Conservation (phyloP, 352 stramenopile genomes). For the Phytopythium litorale region DNA sequence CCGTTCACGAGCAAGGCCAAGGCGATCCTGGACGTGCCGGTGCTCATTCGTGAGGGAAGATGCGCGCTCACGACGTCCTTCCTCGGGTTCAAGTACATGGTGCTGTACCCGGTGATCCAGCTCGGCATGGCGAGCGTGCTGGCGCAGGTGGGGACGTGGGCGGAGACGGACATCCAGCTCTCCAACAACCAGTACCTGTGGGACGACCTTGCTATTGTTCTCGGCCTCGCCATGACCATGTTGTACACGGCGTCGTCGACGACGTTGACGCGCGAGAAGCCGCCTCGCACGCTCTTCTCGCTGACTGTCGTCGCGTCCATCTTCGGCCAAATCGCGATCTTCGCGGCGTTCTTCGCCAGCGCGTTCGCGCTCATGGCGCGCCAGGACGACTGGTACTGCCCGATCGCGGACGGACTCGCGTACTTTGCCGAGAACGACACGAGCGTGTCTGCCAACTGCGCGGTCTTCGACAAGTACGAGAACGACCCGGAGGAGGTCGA, state of each 20-base stretch:
- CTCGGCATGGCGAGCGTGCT: slow-evolving; percentile 38
- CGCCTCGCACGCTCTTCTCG: slow-evolving; percentile 48
- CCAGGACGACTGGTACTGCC: slow-evolving; percentile 37
- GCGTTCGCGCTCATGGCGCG: slow-evolving; percentile 22
- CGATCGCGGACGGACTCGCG: slow-evolving; percentile 16
- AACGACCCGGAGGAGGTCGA: slow-evolving; percentile 25
- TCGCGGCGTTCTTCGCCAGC: slow-evolving; percentile 26
- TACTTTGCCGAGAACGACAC: slow-evolving; percentile 16
- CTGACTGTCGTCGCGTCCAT: slow-evolving; percentile 37
- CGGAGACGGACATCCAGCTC: slow-evolving; percentile 30
- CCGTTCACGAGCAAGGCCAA: slow-evolving; percentile 89
- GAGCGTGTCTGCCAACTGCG: slow-evolving; percentile 18
- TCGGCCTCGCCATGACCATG: slow-evolving; percentile 51
- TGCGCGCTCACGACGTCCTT: slow-evolving; percentile 71
- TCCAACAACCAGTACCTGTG: slow-evolving; percentile 62
- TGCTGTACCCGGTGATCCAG: slow-evolving; percentile 55
- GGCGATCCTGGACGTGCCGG: slow-evolving; percentile 60
- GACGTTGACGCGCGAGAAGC: slow-evolving; percentile 28
- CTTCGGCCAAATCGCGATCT: slow-evolving; percentile 34
- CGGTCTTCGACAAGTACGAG: slow-evolving; percentile 20
- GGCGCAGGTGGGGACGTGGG: slow-evolving; percentile 19
- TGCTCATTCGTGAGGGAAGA: slow-evolving; percentile 79
- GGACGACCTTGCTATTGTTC: slow-evolving; percentile 50
- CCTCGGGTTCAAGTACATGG: slow-evolving; percentile 55
- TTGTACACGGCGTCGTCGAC: slow-evolving; percentile 37